Percentiles rank a stretch among this genome's conserved stretches.
These are phyloP conservation scores for Macaranga tanarius DNA, from an alignment of 441 rosid species.

Conservation along the genomic window DNA sequence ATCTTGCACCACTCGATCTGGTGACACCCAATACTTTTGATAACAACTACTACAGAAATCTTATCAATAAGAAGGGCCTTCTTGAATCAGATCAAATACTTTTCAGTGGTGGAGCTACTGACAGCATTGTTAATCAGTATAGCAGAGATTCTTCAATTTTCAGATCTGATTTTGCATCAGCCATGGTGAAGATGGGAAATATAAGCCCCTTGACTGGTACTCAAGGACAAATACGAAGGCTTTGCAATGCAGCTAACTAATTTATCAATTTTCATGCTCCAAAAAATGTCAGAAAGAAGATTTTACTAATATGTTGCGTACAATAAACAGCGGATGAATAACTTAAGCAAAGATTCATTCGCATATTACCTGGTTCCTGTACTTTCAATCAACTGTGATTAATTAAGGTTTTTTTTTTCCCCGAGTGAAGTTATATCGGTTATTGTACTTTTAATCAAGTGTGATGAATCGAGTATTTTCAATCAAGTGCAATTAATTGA, in stretches of 20 bases:
- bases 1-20: slow-evolving; percentile 17
- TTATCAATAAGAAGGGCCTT: slow-evolving; percentile 1
- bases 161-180: slow-evolving; percentile 17
- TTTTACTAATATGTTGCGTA: neutral
- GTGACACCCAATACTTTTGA: slow-evolving; percentile 13
- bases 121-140: slow-evolving; percentile 14
- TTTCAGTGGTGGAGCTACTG: slow-evolving; percentile 16
- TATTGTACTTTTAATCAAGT: neutral
- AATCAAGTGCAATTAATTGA: neutral
- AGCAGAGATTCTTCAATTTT: neutral
- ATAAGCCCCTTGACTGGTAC: slow-evolving; percentile 17
- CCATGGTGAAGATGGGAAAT: slow-evolving; percentile 19
- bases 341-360: slow-evolving; percentile 30
- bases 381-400: neutral
- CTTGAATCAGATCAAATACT: slow-evolving; percentile 17
- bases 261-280: neutral
- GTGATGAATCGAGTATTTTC: neutral
- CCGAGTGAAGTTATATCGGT: neutral
- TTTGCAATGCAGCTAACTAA: slow-evolving; percentile 13
- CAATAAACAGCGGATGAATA: neutral
- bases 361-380: neutral
- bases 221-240: slow-evolving; percentile 17
- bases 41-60: slow-evolving; percentile 15
- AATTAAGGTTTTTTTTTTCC: neutral
- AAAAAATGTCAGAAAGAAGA: no score